Evolutionary conservation across 2,329 filamentous ascomycete genomes (phyloP).

Genomic region (Bipolaris cookei): DNA sequence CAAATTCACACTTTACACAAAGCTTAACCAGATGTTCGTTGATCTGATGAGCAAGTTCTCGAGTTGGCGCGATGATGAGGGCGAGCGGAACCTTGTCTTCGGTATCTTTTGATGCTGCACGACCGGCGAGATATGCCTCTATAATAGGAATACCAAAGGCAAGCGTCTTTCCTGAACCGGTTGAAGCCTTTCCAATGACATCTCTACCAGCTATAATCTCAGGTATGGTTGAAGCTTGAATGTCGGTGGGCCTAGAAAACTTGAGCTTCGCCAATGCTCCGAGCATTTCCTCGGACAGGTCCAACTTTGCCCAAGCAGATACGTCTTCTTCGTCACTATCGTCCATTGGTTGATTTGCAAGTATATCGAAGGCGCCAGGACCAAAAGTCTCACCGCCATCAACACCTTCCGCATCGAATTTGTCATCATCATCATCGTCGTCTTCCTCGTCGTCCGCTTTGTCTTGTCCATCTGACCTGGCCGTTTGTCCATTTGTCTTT

Average conservation of each 20-base stretch:
- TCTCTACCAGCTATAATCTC: slow-evolving; percentile 83
- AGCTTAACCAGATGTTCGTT: slow-evolving; percentile 80
- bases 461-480: slow-evolving; percentile 3
- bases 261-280: slow-evolving; percentile 78
- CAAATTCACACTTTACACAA: slow-evolving; percentile 69
- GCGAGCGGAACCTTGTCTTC: slow-evolving; percentile 59
- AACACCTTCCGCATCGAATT: slow-evolving; percentile 26
- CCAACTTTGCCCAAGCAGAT: slow-evolving; percentile 77
- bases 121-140: slow-evolving; percentile 71
- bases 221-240: slow-evolving; percentile 82
- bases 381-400: slow-evolving; percentile 37
- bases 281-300: slow-evolving; percentile 74
- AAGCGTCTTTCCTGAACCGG: slow-evolving; percentile 94
- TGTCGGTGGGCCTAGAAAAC: slow-evolving; percentile 80
- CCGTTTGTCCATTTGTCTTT: slow-evolving; percentile 12
- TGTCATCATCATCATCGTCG: slow-evolving; percentile 26
- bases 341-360: slow-evolving; percentile 59
- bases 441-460: slow-evolving; percentile 18
- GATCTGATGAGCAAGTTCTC: slow-evolving; percentile 93
- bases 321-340: slow-evolving; percentile 70
- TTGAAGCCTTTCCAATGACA: slow-evolving; percentile 93
- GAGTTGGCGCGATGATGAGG: slow-evolving; percentile 85
- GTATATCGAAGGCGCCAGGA: slow-evolving; percentile 59
- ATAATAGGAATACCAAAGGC: slow-evolving; percentile 94
- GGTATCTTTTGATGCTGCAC: slow-evolving; percentile 43